Evolutionary conservation across 352 stramenopile species (phyloP), one percentile per base, ranked within the genome.

Genomic region (Blastocystis sp.): DNA sequence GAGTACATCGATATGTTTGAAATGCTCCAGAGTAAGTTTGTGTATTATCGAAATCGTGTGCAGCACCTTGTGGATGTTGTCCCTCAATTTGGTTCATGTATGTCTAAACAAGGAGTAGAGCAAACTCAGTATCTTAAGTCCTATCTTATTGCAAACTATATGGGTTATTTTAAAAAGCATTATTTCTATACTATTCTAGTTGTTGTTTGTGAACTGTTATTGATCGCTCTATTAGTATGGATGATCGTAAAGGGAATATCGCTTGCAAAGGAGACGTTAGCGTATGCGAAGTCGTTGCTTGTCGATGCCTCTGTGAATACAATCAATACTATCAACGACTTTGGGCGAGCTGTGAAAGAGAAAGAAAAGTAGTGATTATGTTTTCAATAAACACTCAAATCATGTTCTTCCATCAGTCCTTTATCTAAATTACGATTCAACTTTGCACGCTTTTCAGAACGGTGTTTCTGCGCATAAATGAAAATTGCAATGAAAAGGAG

Each of bases 391-490:
- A 75, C 64, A 75, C 8, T 20, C 20, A 8, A 75, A 39, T 50
- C 13, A 43, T 34, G 41, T 43, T 34, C 16, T 18, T 78, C 66
- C 54, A 78, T 45, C 7, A 78, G 50, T 18, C 16, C 18, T 30
- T 54, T 56, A 11, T 55, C 30, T 26, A 56, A 34, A 34, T 37
- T 55, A 45, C 18, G 66, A 55, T 24, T 53, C 30, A 85, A 30
- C 4, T 9, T 41, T 30, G 59, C 55, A 13, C 73, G 47, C 39
- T 85, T 85, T 53, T 85, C 73, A 47, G 30, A 54, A 37, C 73
- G 73, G 53, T 85, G 56, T 45, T 85, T 85, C 54, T 85, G 73
- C 11, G 73, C 73, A 68, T 85, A 85, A 68, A 85, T 85, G 39
- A 85, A 85, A 68, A 85, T 69, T 3, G 20, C n/a, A 69, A 85